Evolutionary conservation across 164 flowering plant species (phyloP), one percentile per base, ranked within the genome.

Genomic region (Liquidambar formosana): DNA sequence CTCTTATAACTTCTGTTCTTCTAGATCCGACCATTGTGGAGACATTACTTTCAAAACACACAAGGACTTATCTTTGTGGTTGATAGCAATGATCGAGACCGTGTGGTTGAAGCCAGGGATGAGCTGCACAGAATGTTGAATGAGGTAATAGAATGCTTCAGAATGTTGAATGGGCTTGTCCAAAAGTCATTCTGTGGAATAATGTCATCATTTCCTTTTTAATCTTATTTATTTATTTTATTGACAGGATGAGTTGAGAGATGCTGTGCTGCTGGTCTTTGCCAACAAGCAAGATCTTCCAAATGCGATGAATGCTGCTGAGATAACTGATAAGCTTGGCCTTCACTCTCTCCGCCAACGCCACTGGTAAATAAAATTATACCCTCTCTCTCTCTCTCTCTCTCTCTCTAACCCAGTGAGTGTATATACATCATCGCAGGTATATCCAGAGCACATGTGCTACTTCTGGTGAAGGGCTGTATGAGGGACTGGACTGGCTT

Each of bases 211-310:
- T 51, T 3, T 22, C 2, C 23, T 4, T 25, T 33, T 57, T 16
- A 57, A 38, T 26, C 8, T 48, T 38, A 33, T n/a, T n/a, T 13
- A 10, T 33, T 52, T 16, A 46, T 46, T 61, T 13, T 22, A 16
- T n/a, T n/a, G n/a, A n/a, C n/a, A n/a, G n/a, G n/a, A n/a, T n/a
- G n/a, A n/a, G n/a, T n/a, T n/a, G n/a, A 80, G 90, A 71, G 94
- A 88, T 71, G 94, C 92, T 15, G 95, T 89, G 25, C 75, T 89
- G 77, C 85, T 89, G 52, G 95, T 89, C 21, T 90, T 90, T 73
- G 96, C 96, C 12, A 90, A 90, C 86, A 90, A 90, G 65, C 96
- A 90, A 73, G 96, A 90, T 85, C 93, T 90, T 79, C 92, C 92
- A 28, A 88, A 90, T 77, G n/a, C n/a, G n/a, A n/a, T n/a, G n/a